A percentile compares a stretch with the other conserved stretches of the same genome.
Evolutionary conservation across 345 rosid species (phyloP).

Genomic region (Camelina sativa): DNA sequence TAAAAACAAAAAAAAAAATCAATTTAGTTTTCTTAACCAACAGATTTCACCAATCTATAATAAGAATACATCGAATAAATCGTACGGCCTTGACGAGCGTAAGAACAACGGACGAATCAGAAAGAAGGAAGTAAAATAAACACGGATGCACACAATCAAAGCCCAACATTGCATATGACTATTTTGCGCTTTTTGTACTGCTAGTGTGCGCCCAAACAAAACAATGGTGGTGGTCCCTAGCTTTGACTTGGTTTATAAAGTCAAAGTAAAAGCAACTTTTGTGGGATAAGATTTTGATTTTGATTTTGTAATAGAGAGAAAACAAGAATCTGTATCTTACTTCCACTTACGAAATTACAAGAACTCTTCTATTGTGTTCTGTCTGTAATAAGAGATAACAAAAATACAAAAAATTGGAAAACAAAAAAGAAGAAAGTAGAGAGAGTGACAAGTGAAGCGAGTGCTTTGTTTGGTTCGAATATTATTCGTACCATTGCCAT

Average conservation of each 20-base stretch:
- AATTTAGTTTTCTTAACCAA: background rate
- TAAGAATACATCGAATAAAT: background rate
- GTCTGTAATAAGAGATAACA: background rate
- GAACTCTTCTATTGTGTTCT: slow-evolving; percentile 28
- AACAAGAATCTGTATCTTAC: slow-evolving; percentile 20
- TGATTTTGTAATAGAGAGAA: background rate
- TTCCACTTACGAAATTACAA: slow-evolving; percentile 38
- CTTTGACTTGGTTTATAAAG: slow-evolving; percentile 63
- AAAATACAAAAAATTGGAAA: background rate
- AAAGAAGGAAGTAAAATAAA: background rate
- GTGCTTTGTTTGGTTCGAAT: slow-evolving; percentile 38
- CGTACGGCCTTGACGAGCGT: slow-evolving; percentile 20
- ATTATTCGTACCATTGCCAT: slow-evolving; percentile 33
- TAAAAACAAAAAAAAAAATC: too few relatives aligned
- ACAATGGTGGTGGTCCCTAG: slow-evolving; percentile 41
- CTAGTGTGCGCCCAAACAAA: slow-evolving; percentile 12
- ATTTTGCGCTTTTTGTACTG: slow-evolving; percentile 4
- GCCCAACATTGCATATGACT: slow-evolving; percentile 22
- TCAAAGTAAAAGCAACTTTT: slow-evolving; percentile 59
- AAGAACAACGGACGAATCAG: slow-evolving; percentile 7
- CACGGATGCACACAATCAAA: slow-evolving; percentile 22
- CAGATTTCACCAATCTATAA: background rate
- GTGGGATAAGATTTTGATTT: slow-evolving; percentile 30
- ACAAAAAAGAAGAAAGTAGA: slow-evolving; percentile 13
- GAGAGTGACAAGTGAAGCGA: slow-evolving; percentile 40